phyloP scores from a whole-genome alignment of 2,329 filamentous ascomycete genomes.

The Ambrosiella beaveri region DNA sequence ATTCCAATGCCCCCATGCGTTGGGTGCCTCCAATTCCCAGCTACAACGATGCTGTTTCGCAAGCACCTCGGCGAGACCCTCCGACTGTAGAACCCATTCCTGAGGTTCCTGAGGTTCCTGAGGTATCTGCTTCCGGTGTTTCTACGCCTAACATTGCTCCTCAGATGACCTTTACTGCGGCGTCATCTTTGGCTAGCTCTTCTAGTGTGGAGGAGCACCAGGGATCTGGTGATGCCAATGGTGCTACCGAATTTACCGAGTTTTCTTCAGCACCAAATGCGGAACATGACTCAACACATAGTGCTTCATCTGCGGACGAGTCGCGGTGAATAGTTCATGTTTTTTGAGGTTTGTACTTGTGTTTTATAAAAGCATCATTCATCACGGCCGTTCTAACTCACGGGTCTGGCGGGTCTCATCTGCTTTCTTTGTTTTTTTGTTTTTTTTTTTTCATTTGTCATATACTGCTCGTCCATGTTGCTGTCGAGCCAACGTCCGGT shows the following conservation, averaged over 20 bases:
- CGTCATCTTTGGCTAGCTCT: not conserved
- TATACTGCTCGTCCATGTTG: not conserved
- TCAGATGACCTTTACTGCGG: not conserved
- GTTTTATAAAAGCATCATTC: not conserved
- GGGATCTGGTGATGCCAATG: not conserved
- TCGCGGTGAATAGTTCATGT: not conserved
- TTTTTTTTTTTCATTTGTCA: not conserved
- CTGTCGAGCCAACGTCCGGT: not conserved
- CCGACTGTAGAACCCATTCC: constrained; percentile 4
- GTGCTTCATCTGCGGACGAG: not conserved
- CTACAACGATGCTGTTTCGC: constrained; percentile 57
- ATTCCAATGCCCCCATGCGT: constrained; percentile 28
- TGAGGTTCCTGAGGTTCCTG: constrained; percentile 7
- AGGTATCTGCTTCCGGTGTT: not conserved
- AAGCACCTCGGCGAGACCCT: constrained; percentile 21
- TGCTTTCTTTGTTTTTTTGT: not conserved
- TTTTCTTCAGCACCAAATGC: constrained; percentile 5
- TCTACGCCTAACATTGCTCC: not conserved
- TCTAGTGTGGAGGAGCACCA: not conserved
- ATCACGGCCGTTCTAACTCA: not conserved
- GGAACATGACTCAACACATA: not conserved
- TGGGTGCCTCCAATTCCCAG: constrained; percentile 55
- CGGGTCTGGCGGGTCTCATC: not conserved
- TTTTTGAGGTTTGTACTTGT: not conserved
- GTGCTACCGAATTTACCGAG: constrained; percentile 9